phyloP scores from a whole-genome alignment of 1,284 basidiomycete genomes.

The Ustilago lituana region DNA sequence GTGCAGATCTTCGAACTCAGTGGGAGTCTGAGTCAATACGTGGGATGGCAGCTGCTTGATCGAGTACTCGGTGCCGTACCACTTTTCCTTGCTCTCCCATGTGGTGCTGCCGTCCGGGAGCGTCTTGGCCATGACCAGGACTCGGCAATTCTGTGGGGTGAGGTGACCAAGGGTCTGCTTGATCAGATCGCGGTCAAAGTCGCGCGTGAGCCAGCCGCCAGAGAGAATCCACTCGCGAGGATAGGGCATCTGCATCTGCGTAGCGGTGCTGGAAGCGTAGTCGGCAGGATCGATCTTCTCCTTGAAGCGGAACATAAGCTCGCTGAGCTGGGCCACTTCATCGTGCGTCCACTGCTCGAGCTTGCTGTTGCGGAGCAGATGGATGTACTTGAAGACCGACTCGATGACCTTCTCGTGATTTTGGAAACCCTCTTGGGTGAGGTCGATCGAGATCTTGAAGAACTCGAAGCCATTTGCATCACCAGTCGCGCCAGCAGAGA shows the following conservation, averaged over 20 bases:
- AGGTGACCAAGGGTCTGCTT: constrained; percentile 75
- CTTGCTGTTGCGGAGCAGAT: constrained; percentile 77
- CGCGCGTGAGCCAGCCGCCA: constrained; percentile 78
- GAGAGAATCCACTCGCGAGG: constrained; percentile 83
- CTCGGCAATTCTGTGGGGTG: constrained; percentile 75
- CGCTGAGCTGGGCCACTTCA: constrained; percentile 80
- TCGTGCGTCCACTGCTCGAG: constrained; percentile 80
- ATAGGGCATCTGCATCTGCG: constrained; percentile 80
- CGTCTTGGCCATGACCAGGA: constrained; percentile 78
- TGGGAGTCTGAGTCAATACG: constrained; percentile 31
- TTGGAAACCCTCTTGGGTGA: constrained; percentile 88
- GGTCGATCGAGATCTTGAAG: constrained; percentile 83
- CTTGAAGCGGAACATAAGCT: constrained; percentile 85
- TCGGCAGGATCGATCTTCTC: constrained; percentile 83
- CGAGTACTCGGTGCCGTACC: constrained; percentile 67
- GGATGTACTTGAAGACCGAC: constrained; percentile 85
- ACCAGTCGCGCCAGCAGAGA: constrained; percentile 79
- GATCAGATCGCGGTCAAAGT: constrained; percentile 79
- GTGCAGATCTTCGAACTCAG: constrained; percentile 55
- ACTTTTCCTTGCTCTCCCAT: constrained; percentile 62
- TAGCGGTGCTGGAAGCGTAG: constrained; percentile 82
- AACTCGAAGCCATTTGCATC: constrained; percentile 81
- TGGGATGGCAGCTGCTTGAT: constrained; percentile 50
- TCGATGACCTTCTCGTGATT: constrained; percentile 81
- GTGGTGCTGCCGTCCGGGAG: constrained; percentile 56